Base-by-base conservation (phyloP, 1,139 yeast species). In the Hansenula sp. region DNA sequence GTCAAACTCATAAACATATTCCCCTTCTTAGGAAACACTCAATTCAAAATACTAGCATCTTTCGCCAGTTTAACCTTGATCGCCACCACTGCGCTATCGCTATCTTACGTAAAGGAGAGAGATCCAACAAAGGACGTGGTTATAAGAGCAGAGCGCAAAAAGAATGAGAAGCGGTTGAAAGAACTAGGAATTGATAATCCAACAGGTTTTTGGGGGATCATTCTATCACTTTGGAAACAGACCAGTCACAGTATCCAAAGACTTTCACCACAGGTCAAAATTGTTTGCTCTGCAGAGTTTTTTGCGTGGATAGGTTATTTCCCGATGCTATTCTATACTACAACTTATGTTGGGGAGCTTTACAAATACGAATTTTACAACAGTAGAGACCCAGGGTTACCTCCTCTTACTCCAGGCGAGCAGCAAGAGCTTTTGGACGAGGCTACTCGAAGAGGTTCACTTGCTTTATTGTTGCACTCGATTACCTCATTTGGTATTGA, bases 231-330 rank as follows among this genome's bases (percentile, higher is more conserved):
- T n/a, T 61, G 55, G 43, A 51, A 58, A 44, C 70, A 68, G 45
- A 74, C 77, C 0, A 42, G 57, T 1, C 57, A 60, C 10, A 72
- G 77, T 8, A 64, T 75, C 16, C 48, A 48, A 4, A 58, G 68
- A 21, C 53, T 73, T 11, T 71, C 78, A 3, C 66, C 68, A 4
- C 77, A 71, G 48, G 70, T 71, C 1, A 66, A 62, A 43, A 54
- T 62, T 2, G 72, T 74, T 3, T 74, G 78, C 44, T 57, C 55
- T 41, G 70, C 73, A 3, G 76, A 74, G 49, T 71, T 74, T 42
- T 71, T 71, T 54, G 79, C 79, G 0, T 74, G 79, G 79, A 68
- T 74, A 29, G 79, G 79, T 0, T 74, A 71, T 48, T 71, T 71
- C 47, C 77, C 77, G 2, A 67, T 72, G 70, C 52, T 74, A 9